Base-by-base conservation (phyloP, 2,329 filamentous ascomycete species). In the Hypoxylon sp. region DNA sequence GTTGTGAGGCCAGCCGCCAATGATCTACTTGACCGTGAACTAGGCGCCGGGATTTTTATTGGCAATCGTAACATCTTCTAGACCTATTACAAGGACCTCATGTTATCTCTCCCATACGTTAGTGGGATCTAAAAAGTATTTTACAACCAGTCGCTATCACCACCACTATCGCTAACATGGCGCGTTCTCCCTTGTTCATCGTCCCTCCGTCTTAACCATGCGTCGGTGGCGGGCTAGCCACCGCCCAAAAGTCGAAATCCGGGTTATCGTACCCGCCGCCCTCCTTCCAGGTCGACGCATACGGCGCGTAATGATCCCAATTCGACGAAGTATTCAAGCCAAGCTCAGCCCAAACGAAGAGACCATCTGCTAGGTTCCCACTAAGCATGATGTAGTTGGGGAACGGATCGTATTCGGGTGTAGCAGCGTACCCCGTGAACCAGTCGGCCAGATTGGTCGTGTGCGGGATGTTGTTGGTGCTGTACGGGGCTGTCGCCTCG, bases 311-410 rank as follows among this genome's bases (percentile, higher is more conserved):
- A 57, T 73, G 65, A 23, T 75, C 72, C 75, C 75, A 77, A 28
- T 76, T 76, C 11, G 72, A 70, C 7, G 69, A 73, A 2, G 75
- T 76, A 48, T 77, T 75, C 25, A 77, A 66, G 2, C 71, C 75
- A 1, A 75, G 67, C 70, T 77, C 75, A 17, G 75, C 75, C 75
- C 75, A 77, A 38, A 75, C 71, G 59, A 77, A 75, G 21, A 77
- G 51, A 5, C 75, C 75, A 19, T 72, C 67, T 1, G 36, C 17
- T 1, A 77, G 58, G 25, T 61, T 57, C 17, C 65, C 65, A 28
- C 75, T 71, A 4, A 77, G 71, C 34, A 69, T 49, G 56, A 76
- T 79, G 66, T 85, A 87, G 73, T 88, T 83, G 10, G 85, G 79
- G 73, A 87, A 82, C 0, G 86, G 86, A 63, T 86, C 83, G 64